A percentile compares a stretch with the other conserved stretches of the same genome.
Conservation (phyloP, 106 monocot genomes). For the Phalaenopsis equestris region DNA sequence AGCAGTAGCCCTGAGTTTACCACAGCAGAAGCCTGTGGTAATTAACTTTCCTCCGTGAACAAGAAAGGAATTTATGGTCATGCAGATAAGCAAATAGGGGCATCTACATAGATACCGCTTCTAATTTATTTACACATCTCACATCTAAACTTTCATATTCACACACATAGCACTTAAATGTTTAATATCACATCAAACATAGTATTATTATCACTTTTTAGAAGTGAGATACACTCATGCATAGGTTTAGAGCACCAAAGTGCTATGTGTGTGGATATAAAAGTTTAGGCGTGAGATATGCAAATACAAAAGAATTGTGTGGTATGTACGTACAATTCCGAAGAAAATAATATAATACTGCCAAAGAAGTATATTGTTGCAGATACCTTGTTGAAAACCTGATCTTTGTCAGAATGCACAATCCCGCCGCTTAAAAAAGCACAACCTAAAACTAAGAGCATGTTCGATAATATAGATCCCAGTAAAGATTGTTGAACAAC, state of each 20-base stretch:
- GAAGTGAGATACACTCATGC: too few relatives aligned
- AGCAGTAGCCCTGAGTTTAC: constrained; percentile 90
- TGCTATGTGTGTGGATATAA: too few relatives aligned
- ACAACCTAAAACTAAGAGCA: constrained; percentile 96
- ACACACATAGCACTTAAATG: too few relatives aligned
- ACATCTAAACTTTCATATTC: too few relatives aligned
- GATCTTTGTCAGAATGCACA: constrained; percentile 67
- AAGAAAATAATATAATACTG: neutral
- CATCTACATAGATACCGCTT: too few relatives aligned
- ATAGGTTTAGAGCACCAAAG: too few relatives aligned
- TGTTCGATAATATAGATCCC: constrained; percentile 94
- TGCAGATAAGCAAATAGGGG: neutral
- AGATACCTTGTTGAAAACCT: constrained; percentile 86
- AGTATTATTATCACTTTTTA: too few relatives aligned
- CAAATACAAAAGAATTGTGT: too few relatives aligned
- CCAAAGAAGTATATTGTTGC: neutral
- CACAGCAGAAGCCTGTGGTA: constrained; percentile 74
- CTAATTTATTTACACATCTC: too few relatives aligned
- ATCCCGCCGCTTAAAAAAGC: constrained; percentile 91
- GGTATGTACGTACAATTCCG: too few relatives aligned
- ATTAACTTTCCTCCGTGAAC: constrained; percentile 10
- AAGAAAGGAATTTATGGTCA: neutral
- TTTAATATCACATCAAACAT: too few relatives aligned
- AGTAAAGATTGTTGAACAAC: constrained; percentile 96
- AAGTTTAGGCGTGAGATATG: too few relatives aligned